phyloP scores from a whole-genome alignment of 164 flowering plant species.

The Liriodendron chinense region DNA sequence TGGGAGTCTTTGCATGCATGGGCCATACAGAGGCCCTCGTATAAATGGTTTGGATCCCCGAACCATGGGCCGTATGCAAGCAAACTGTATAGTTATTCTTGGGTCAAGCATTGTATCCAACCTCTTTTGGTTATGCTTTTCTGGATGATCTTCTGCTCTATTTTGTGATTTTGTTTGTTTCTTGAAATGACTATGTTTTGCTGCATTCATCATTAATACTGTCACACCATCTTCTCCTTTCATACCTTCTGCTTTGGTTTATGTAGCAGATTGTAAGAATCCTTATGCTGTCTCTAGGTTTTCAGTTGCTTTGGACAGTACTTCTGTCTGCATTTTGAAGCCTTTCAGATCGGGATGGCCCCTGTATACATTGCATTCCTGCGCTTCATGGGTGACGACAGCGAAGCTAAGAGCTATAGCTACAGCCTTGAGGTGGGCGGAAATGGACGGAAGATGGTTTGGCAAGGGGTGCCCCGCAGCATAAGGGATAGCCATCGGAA shows the following conservation, averaged over 20 bases:
- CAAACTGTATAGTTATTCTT: not conserved
- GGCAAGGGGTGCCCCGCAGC: constrained; percentile 66
- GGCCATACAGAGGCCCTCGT: not conserved
- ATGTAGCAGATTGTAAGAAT: constrained; percentile 19
- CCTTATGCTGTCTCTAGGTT: constrained; percentile 35
- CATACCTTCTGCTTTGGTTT: constrained; percentile 4
- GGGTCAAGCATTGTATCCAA: not conserved
- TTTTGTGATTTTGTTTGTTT: not conserved
- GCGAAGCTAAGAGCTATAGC: constrained; percentile 51
- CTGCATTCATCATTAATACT: not conserved
- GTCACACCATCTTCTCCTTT: not conserved
- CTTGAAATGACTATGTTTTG: not conserved
- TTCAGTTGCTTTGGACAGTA: constrained; percentile 67
- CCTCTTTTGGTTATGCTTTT: not conserved
- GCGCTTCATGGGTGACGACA: constrained; percentile 64
- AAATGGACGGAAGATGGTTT: constrained; percentile 50
- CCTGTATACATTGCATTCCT: constrained; percentile 60
- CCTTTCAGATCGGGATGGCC: constrained; percentile 55
- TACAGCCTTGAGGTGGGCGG: constrained; percentile 63
- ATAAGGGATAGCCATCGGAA: constrained; percentile 57
- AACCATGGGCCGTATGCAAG: not conserved
- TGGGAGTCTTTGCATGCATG: not conserved
- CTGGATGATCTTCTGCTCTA: not conserved
- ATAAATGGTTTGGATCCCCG: not conserved
- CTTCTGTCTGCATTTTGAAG: constrained; percentile 66